Base-by-base conservation (phyloP, 2,329 filamentous ascomycete species). In the Botrytis sinoallii region DNA sequence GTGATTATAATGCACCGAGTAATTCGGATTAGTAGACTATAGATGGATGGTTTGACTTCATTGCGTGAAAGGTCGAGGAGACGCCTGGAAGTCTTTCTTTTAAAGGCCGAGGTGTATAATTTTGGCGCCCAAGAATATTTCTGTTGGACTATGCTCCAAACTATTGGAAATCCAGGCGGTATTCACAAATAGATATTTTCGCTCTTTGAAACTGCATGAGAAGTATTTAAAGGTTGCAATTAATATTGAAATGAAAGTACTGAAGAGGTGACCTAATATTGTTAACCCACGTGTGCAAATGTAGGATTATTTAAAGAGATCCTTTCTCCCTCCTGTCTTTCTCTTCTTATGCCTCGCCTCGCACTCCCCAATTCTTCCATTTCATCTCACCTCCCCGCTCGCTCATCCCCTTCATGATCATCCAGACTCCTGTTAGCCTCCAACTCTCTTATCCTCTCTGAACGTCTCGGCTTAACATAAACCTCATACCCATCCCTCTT, bases 131-230 rank as follows among this genome's bases (percentile, higher is more conserved):
- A 7, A 55, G 25, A n/a, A 55, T 3, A 16, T 16, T 55, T n/a
- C 25, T 7, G 12, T n/a, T 7, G n/a, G 4, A 55, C 0, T 55
- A 5, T 6, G n/a, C 25, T 7, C 25, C 12, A 6, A 55, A n/a
- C 12, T 0, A 55, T 55, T 3, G 48, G 5, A 55, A n/a, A 55
- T 7, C 12, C 1, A 16, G 48, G 22, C 12, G 2, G 6, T n/a
- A n/a, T 55, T 16, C 48, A 55, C 12, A 0, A 2, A n/a, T 52
- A n/a, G 25, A 16, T 25, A 0, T 0, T 55, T n/a, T 55, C 12
- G 12, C 48, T 2, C 48, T n/a, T 14, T 55, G 25, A 29, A 57
- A 7, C 14, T 29, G 14, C 25, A 55, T 55, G 52, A 29, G 1
- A 29, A 29, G 0, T 7, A 8, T 9, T 29, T 57, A 14, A 29